A percentile compares a stretch with the other conserved stretches of the same genome.
These are phyloP conservation scores for Cyclospora cayetanensis DNA, from an alignment of 169 alveolate species.

Conservation along the genomic window DNA sequence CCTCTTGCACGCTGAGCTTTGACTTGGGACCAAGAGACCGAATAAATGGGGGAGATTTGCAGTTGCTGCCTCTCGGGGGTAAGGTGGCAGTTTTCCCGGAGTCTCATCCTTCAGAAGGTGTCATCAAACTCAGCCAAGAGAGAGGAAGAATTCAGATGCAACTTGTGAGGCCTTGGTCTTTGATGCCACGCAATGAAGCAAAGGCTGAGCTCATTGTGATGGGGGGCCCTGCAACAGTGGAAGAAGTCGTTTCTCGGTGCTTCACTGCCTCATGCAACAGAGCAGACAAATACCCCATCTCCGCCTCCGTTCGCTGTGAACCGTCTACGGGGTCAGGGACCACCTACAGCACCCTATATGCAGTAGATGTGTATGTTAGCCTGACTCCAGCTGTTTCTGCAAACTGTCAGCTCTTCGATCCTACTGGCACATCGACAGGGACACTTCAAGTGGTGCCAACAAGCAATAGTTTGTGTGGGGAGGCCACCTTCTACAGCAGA, in stretches of 20 bases:
- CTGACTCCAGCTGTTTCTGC: constrained; percentile 25
- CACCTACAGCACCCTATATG: background rate
- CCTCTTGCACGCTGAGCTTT: constrained; percentile 25
- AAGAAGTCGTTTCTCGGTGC: background rate
- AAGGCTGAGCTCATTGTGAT: background rate
- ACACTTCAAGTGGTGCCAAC: background rate
- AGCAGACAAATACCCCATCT: background rate
- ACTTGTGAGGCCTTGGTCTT: background rate
- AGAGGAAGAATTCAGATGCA: background rate
- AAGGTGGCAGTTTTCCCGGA: background rate
- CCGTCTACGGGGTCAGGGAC: background rate
- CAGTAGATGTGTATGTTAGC: background rate
- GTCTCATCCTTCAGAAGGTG: background rate
- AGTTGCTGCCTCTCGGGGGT: constrained; percentile 14
- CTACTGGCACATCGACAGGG: background rate
- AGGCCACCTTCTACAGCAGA: constrained; percentile 6
- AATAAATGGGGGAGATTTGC: background rate
- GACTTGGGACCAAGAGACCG: constrained; percentile 16
- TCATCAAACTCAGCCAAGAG: background rate
- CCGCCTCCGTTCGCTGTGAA: background rate
- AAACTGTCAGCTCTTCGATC: background rate
- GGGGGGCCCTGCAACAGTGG: background rate
- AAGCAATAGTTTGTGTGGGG: background rate
- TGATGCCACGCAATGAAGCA: constrained; percentile 15
- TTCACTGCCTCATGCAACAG: background rate